Conservation (phyloP, 2,329 filamentous ascomycete genomes). For the Graphilbum sp. region DNA sequence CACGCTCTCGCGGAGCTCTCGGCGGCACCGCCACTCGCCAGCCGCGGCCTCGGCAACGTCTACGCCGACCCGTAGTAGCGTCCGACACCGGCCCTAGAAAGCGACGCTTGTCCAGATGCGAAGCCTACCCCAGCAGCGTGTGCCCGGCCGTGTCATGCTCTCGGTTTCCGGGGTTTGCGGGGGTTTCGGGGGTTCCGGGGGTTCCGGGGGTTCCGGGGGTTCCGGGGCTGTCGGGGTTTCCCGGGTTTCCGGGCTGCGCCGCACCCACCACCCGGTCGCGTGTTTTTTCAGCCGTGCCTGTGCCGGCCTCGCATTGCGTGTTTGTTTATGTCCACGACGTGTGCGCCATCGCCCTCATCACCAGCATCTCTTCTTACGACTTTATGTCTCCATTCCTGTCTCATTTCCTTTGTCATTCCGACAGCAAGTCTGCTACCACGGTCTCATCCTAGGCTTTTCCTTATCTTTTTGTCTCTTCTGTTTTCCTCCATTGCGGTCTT, state of each 20-base stretch:
- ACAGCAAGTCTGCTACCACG: background rate
- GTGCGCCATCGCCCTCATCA: background rate
- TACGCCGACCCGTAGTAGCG: slow-evolving; percentile 7
- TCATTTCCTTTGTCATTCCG: background rate
- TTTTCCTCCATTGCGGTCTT: background rate
- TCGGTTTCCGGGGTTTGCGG: too few relatives aligned
- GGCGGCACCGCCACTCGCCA: slow-evolving; percentile 7
- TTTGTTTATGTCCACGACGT: background rate
- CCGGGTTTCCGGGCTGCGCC: too few relatives aligned
- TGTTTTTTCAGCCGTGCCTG: too few relatives aligned
- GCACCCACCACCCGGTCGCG: too few relatives aligned
- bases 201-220: too few relatives aligned
- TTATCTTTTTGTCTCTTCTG: background rate
- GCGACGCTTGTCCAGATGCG: background rate
- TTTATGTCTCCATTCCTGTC: slow-evolving; percentile 2
- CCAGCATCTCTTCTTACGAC: background rate
- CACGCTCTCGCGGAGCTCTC: slow-evolving; percentile 25
- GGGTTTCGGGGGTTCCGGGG: too few relatives aligned
- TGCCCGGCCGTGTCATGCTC: too few relatives aligned
- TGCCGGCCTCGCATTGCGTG: too few relatives aligned
- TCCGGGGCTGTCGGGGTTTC: too few relatives aligned
- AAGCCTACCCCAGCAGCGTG: background rate
- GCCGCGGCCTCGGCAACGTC: slow-evolving; percentile 1
- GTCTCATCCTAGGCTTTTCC: slow-evolving; percentile 1
- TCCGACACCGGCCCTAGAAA: slow-evolving; percentile 4